Evolutionary conservation across 208 protist species (phyloP).

Genomic region (Blechomonas ayalai): DNA sequence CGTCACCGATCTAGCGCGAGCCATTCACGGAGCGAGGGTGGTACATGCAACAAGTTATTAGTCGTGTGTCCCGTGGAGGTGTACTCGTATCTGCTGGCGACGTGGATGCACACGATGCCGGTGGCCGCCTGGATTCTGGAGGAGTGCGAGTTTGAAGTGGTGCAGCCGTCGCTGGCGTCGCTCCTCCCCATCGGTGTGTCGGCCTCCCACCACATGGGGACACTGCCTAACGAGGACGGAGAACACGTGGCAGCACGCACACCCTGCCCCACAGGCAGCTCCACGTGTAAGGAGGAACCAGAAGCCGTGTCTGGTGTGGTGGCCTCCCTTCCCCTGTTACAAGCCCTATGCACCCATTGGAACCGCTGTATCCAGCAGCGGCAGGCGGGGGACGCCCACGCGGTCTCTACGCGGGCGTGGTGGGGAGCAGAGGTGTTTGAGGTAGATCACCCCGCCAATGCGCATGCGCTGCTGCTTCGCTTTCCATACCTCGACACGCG

Average conservation of each 20-base stretch:
- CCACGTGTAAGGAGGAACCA: too few species aligned
- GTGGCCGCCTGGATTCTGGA: conserved; percentile 35
- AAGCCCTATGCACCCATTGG: background rate
- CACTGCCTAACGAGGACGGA: too few species aligned
- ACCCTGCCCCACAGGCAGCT: too few species aligned
- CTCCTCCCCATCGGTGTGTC: too few species aligned
- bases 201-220: too few species aligned
- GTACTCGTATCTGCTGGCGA: conserved; percentile 44
- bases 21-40: too few species aligned
- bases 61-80: conserved; percentile 76
- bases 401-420: too few species aligned
- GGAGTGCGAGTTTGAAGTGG: conserved; percentile 61
- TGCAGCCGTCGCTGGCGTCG: conserved; percentile 17
- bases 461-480: conserved; percentile 76
- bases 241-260: too few species aligned
- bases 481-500: conserved; percentile 27
- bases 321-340: too few species aligned
- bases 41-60: conserved; percentile 19
- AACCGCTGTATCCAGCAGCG: background rate
- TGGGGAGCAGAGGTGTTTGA: conserved; percentile 71
- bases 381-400: background rate
- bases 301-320: too few species aligned
- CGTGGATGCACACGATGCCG: conserved; percentile 28
- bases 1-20: too few species aligned
- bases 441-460: conserved; percentile 82